Evolutionary conservation across 1,284 basidiomycete species (phyloP), one percentile per base, ranked within the genome.

Genomic region (Tilletiaria anomala): DNA sequence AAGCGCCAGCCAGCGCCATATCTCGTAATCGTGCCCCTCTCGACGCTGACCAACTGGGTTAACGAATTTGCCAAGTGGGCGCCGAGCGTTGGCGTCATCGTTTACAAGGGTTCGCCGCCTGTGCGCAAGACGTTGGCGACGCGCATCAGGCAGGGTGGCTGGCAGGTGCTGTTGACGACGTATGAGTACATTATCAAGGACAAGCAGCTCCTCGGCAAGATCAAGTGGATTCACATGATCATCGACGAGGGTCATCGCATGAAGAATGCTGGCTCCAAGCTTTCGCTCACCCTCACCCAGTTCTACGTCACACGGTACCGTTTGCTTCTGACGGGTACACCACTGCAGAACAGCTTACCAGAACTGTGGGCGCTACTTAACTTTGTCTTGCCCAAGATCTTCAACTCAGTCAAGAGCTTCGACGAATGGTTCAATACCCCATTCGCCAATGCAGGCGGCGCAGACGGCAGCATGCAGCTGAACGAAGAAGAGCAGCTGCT

Each of bases 341-440:
- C 93, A 20, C 76, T 99, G 15, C 91, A 96, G 69, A 97, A 99
- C 74, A 97, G 97, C 68, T 77, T 97, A 29, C 91, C 93, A 11
- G 93, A 99, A 70, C 72, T 99, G 32, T 97, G 93, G 93, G 79
- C 93, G 2, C 74, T 97, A 44, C 82, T 97, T 67, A 97, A 97
- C 70, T 99, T 99, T 66, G 91, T 89, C 36, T 73, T 97, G 15
- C 93, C 93, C 17, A 94, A 88, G 71, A 82, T 97, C 64, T 97
- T 97, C 76, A 97, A 97, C 73, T 97, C 91, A 3, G 89, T 96
- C 56, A 94, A 96, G 70, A 93, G 88, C 35, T 97, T 99, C 66
- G 93, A 97, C 65, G 93, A 97, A 67, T 97, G 93, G 93, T 99
- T 97, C 76, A 97, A 97, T 71, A 94, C 91, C 2, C 93, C 93